Evolutionary conservation across 2,329 filamentous ascomycete genomes (phyloP).

Genomic region (Dactylellina sp.): DNA sequence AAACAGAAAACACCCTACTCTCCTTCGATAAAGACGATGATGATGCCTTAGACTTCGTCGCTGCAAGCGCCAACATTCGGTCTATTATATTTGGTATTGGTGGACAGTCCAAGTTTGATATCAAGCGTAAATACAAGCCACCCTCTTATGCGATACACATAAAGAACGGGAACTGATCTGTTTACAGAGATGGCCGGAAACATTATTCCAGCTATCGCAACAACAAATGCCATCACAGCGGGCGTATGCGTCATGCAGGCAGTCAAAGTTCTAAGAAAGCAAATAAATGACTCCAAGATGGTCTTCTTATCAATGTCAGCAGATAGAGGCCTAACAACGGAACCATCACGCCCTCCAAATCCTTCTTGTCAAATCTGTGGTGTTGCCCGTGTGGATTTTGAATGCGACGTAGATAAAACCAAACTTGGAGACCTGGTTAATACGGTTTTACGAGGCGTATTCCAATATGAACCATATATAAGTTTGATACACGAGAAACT

Average conservation of each 20-base stretch:
- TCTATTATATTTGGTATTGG: slow-evolving; percentile 91
- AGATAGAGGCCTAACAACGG: slow-evolving; percentile 71
- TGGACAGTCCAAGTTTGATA: slow-evolving; percentile 89
- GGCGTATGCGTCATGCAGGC: slow-evolving; percentile 91
- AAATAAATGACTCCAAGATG: slow-evolving; percentile 75
- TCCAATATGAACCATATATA: slow-evolving; percentile 85
- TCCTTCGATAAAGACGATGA: slow-evolving; percentile 97
- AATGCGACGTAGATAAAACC: slow-evolving; percentile 76
- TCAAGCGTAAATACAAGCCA: slow-evolving; percentile 73
- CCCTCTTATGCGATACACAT: neutral
- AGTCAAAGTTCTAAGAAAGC: slow-evolving; percentile 84
- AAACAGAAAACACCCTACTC: slow-evolving; percentile 69
- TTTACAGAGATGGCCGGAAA: slow-evolving; percentile 91
- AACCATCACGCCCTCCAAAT: slow-evolving; percentile 74
- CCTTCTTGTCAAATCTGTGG: slow-evolving; percentile 86
- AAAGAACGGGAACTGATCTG: slow-evolving; percentile 27
- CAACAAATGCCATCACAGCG: slow-evolving; percentile 95
- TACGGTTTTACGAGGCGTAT: slow-evolving; percentile 74
- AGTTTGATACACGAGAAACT: slow-evolving; percentile 79
- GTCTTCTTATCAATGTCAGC: slow-evolving; percentile 65
- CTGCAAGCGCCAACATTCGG: slow-evolving; percentile 87
- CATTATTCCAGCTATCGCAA: slow-evolving; percentile 98
- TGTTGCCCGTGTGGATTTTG: slow-evolving; percentile 75
- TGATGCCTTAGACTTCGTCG: slow-evolving; percentile 94
- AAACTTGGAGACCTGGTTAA: slow-evolving; percentile 85